Evolutionary conservation across 1,284 basidiomycete genomes (phyloP), one percentile per base, ranked within the genome.

Genomic region (Heimioporus punctisporus): DNA sequence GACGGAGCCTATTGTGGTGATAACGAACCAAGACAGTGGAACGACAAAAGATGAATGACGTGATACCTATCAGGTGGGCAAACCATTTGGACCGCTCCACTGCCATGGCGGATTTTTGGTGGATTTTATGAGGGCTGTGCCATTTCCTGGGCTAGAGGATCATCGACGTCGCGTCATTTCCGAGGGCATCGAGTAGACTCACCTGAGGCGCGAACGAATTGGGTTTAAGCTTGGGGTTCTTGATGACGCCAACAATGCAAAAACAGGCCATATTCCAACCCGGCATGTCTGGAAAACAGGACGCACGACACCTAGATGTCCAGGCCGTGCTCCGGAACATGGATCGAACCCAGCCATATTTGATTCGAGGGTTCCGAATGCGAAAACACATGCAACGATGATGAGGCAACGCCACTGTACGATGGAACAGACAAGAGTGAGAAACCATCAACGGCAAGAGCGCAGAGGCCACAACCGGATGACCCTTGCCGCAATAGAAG

Each of bases 11-110:
- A 28, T 27, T 48, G 26, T 26, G 51, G 62, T 34, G 34, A 54
- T 50, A 53, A 63, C 63, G 64, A 56, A 56, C 64, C 64, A 46
- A 56, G 25, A 56, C n/a, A 55, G 37, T 15, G 64, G 64, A 49
- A 63, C 41, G 46, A 59, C 21, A n/a, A 8, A 34, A 34, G 14
- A 34, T 34, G 14, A 34, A 34, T 15, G 6, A 34, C 31, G 19
- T 34, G 31, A 34, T 34, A 34, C 19, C 31, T 15, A 34, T 34
- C 31, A n/a, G n/a, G n/a, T n/a, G n/a, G 28, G 28, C 17, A 39
- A 17, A 37, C n/a, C 17, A 39, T 41, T 24, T 21, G 9, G 31
- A 12, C 31, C 14, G 31, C 31, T 34, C 31, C 31, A 34, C n/a
- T n/a, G n/a, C n/a, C n/a, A n/a, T n/a, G 39, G 45, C 50, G 62